These are phyloP conservation scores for Venturia nashicola DNA, from an alignment of 2,329 filamentous ascomycete genomes.

Conservation along the genomic window DNA sequence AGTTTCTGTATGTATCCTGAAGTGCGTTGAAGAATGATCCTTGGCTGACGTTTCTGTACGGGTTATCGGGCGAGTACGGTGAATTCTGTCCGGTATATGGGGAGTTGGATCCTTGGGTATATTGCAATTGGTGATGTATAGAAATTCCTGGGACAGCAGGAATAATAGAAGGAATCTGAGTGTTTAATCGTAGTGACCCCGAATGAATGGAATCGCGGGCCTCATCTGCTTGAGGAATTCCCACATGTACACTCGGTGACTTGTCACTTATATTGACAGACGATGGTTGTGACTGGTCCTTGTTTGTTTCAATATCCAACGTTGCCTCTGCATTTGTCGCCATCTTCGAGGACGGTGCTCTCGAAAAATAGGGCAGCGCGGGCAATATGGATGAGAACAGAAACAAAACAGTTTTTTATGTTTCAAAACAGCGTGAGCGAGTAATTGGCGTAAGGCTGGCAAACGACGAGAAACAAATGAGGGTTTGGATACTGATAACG, in stretches of 20 bases:
- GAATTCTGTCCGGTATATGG: background rate
- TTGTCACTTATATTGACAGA: slow-evolving; percentile 2
- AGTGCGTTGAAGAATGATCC: slow-evolving; percentile 4
- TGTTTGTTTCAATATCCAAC: slow-evolving; percentile 4
- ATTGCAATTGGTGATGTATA: background rate
- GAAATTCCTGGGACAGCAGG: background rate
- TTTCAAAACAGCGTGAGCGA: background rate
- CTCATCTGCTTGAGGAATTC: background rate
- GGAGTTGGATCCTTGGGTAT: background rate
- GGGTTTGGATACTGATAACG: background rate
- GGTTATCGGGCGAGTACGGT: background rate
- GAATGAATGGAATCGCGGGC: background rate
- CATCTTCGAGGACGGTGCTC: background rate
- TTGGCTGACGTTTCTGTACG: slow-evolving; percentile 6
- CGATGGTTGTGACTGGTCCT: background rate
- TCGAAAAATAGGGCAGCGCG: background rate
- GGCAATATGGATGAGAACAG: background rate
- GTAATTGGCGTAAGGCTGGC: background rate
- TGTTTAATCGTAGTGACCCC: background rate
- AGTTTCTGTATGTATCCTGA: slow-evolving; percentile 3
- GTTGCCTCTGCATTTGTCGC: background rate
- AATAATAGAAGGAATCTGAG: background rate
- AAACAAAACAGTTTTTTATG: background rate
- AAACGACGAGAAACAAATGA: background rate
- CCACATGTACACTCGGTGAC: background rate